phyloP scores from a whole-genome alignment of 2,329 filamentous ascomycete genomes.

The Sordariomycetes sp. region DNA sequence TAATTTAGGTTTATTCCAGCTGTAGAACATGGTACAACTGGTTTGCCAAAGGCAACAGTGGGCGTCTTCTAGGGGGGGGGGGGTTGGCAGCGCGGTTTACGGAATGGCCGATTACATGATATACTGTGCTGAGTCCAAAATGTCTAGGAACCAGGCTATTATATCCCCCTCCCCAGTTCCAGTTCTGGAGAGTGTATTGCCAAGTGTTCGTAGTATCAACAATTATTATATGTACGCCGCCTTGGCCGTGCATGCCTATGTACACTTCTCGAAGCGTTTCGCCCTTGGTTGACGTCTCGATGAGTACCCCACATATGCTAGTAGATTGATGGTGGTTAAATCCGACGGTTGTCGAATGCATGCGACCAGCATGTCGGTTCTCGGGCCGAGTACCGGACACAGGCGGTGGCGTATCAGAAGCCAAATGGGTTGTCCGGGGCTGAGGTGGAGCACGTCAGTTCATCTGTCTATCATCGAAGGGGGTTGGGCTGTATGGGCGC shows the following conservation, averaged over 20 bases:
- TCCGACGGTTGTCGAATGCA: background rate
- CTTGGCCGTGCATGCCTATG: background rate
- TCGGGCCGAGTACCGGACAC: too few relatives aligned
- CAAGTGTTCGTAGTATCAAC: background rate
- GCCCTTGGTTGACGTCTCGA: background rate
- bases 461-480: constrained; percentile 8
- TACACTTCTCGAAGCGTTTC: background rate
- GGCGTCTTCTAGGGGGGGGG: too few relatives aligned
- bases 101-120: too few relatives aligned
- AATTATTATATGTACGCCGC: background rate
- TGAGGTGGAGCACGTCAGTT: constrained; percentile 11
- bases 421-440: constrained; percentile 45
- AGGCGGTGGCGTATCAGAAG: constrained; percentile 23
- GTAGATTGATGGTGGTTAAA: background rate
- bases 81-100: too few relatives aligned
- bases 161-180: too few relatives aligned
- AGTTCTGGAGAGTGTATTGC: background rate
- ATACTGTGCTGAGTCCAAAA: too few relatives aligned
- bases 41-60: too few relatives aligned
- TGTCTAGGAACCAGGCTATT: too few relatives aligned
- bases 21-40: background rate
- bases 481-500: background rate
- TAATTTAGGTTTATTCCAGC: background rate
- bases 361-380: too few relatives aligned
- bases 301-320: background rate